These are phyloP conservation scores for Pseudogymnoascus sp. DNA, from an alignment of 2,329 filamentous ascomycete species.

Conservation along the genomic window DNA sequence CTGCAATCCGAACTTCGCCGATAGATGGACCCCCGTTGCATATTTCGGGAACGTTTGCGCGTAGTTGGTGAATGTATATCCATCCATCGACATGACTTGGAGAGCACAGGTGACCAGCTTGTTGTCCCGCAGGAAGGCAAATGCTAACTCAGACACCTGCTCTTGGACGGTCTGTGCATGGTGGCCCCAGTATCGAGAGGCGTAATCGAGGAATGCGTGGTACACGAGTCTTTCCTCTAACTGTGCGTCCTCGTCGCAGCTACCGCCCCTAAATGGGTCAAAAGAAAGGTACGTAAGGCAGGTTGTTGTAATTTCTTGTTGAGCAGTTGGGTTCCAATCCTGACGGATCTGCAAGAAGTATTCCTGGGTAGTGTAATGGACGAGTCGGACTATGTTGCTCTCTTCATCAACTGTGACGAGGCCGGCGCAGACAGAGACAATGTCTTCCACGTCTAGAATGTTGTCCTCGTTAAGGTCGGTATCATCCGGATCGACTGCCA, in stretches of 20 bases:
- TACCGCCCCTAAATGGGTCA: background rate
- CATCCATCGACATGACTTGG: background rate
- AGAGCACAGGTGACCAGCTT: background rate
- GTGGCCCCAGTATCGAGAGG: background rate
- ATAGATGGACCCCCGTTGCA: slow-evolving; percentile 16
- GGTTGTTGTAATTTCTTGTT: background rate
- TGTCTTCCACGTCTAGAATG: slow-evolving; percentile 10
- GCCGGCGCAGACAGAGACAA: slow-evolving; percentile 20
- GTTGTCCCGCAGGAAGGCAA: background rate
- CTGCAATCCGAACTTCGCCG: slow-evolving; percentile 17
- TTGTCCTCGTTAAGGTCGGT: background rate
- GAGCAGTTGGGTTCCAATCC: background rate
- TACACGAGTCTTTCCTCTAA: background rate
- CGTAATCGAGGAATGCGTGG: background rate
- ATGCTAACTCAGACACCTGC: background rate
- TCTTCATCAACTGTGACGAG: slow-evolving; percentile 23
- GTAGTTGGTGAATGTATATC: background rate
- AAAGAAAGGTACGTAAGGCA: background rate
- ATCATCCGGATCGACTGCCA: background rate
- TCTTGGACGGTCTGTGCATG: background rate
- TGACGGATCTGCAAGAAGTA: slow-evolving; percentile 15
- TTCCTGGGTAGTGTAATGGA: slow-evolving; percentile 25
- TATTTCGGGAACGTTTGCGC: background rate
- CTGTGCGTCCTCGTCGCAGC: background rate
- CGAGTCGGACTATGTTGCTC: slow-evolving; percentile 20